phyloP scores from a whole-genome alignment of 225 moss, liverwort and hornwort species.

The Marchantia polymorpha region DNA sequence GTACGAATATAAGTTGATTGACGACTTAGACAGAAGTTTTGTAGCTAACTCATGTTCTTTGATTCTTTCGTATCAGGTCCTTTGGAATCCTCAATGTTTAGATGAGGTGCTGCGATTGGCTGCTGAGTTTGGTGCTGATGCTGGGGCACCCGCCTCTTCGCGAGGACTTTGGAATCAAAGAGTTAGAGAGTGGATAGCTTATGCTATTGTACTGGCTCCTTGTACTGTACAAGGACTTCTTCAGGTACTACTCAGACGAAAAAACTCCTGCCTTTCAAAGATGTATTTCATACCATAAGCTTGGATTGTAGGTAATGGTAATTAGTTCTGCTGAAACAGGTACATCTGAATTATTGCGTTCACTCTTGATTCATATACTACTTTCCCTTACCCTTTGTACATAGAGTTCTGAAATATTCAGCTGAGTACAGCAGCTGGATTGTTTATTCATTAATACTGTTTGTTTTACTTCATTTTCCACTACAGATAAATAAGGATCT shows the following conservation, averaged over 20 bases:
- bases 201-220: conserved; percentile 66
- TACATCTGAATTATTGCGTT: no score
- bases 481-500: no score
- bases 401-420: no score
- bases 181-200: conserved; percentile 75
- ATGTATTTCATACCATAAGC: no score
- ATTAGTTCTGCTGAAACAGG: not conserved
- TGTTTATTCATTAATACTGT: no score
- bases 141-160: conserved; percentile 41
- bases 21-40: not conserved
- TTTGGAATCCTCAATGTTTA: conserved; percentile 71
- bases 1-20: not conserved
- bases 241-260: conserved; percentile 40
- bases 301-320: not conserved
- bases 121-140: conserved; percentile 52
- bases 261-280: no score
- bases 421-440: no score
- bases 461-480: no score
- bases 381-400: no score
- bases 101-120: conserved; percentile 63
- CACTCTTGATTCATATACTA: no score
- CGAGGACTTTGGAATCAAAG: conserved; percentile 59
- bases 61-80: conserved; percentile 35
- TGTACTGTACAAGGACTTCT: conserved; percentile 80
- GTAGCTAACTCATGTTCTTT: not conserved